Conservation (phyloP, 1,284 basidiomycete species). For the Trametes pubescens region DNA sequence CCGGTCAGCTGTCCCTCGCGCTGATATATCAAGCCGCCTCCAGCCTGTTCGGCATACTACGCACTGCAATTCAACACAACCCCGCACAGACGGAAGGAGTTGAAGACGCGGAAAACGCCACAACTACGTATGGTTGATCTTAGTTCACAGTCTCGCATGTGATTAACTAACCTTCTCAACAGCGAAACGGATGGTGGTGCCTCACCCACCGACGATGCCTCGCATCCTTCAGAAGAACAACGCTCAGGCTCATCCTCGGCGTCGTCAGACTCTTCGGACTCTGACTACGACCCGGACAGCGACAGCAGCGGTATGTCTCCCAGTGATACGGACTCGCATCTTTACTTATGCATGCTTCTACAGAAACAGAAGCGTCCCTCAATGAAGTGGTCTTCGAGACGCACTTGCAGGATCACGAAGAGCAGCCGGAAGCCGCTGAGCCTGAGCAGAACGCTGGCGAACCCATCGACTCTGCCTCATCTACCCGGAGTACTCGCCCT, state of each 20-base stretch:
- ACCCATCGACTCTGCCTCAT: too few species aligned
- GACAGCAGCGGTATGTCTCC: too few species aligned
- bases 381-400: too few species aligned
- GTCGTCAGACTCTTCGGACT: neutral
- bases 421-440: too few species aligned
- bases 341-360: too few species aligned
- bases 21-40: slow-evolving; percentile 5
- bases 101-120: neutral
- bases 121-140: too few species aligned
- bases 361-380: too few species aligned
- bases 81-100: neutral
- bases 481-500: too few species aligned
- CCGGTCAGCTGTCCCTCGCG: slow-evolving; percentile 1
- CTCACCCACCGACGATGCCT: neutral
- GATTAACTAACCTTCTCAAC: neutral
- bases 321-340: too few species aligned
- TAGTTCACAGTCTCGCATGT: too few species aligned
- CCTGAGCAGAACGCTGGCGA: too few species aligned
- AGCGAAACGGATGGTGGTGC: neutral
- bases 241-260: neutral
- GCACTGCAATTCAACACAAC: neutral
- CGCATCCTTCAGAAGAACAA: neutral
- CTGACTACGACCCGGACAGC: neutral
- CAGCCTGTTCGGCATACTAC: slow-evolving; percentile 4
- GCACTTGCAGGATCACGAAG: too few species aligned